Base-by-base conservation (phyloP, 2,329 filamentous ascomycete species). In the Zopfia rhizophila region DNA sequence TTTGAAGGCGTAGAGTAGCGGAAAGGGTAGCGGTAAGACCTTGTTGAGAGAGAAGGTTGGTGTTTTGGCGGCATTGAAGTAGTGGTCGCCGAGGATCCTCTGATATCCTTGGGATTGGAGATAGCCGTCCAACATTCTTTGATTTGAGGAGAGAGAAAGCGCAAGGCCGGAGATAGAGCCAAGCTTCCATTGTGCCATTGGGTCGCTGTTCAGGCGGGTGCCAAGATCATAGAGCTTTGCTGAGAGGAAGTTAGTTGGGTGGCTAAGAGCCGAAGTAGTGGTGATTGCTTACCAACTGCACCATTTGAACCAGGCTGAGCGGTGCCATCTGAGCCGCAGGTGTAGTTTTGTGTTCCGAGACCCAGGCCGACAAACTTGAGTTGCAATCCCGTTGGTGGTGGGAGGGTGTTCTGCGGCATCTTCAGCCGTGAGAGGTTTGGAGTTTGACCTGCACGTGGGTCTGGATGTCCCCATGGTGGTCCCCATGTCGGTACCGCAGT, bases 51-150 rank as follows among this genome's bases (percentile, higher is more conserved):
- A 76, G 65, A 90, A 90, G 10, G 78, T 83, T 1, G 88, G 87
- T 0, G 74, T 69, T 51, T 78, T 71, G 31, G 61, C 53, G 33
- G 52, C 50, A 68, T 80, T 80, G 76, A 90, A 90, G 79, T 78
- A 88, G 77, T 91, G 88, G 58, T 83, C 78, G 21, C 87, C 88
- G 11, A 86, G 64, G 58, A 79, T 77, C 5, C 60, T 41, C 40
- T 62, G 49, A 51, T 62, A 72, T 38, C 68, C 66, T 27, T 66
- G 58, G 1, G 53, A 51, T 21, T 48, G 41, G 38, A 72, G 60
- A 40, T 62, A 67, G 42, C 46, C 48, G 24, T 60, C 52, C n/a
- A 70, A 56, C 12, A 54, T 40, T 16, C 32, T 30, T 8, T 60
- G 56, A n/a, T 49, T 44, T 16, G 55, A 41, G 25, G 48, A 55